These are phyloP conservation scores for Acanthamoeba healyi DNA, from an alignment of 208 protist genomes.

Conservation along the genomic window DNA sequence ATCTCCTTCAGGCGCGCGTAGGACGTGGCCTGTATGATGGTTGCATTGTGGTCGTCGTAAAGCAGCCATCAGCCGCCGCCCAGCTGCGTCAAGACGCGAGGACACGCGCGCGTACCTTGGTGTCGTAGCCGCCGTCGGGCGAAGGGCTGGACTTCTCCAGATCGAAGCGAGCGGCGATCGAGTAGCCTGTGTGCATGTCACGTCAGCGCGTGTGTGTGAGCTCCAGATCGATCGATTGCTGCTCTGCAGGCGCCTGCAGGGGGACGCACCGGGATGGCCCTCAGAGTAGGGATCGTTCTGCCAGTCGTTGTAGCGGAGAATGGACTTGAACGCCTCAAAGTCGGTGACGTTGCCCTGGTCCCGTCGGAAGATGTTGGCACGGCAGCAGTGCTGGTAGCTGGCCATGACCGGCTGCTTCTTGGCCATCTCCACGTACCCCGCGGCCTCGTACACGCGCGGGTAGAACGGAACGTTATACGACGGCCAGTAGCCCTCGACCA, in stretches of 20 bases:
- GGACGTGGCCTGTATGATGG: neutral
- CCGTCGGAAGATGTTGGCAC: neutral
- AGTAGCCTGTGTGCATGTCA: slow-evolving; percentile 17
- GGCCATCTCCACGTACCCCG: slow-evolving; percentile 72
- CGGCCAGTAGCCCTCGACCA: slow-evolving; percentile 78
- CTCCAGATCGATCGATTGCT: too few relatives aligned
- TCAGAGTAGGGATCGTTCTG: slow-evolving; percentile 76
- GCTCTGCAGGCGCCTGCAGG: too few relatives aligned
- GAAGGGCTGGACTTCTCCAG: slow-evolving; percentile 27
- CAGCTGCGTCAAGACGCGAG: neutral
- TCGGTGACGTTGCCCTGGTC: slow-evolving; percentile 79
- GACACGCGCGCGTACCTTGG: slow-evolving; percentile 70
- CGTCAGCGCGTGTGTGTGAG: too few relatives aligned
- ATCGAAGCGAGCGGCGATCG: slow-evolving; percentile 79
- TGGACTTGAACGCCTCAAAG: slow-evolving; percentile 73
- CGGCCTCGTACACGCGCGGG: slow-evolving; percentile 67
- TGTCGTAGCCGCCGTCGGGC: slow-evolving; percentile 79
- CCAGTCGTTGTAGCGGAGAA: slow-evolving; percentile 83
- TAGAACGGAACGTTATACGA: slow-evolving; percentile 85
- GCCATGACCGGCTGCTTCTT: slow-evolving; percentile 36
- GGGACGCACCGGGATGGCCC: slow-evolving; percentile 60
- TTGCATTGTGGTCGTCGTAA: too few relatives aligned
- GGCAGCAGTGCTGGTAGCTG: slow-evolving; percentile 53
- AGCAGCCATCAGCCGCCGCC: neutral
- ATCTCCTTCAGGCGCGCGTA: slow-evolving; percentile 23